Evolutionary conservation across 2,329 filamentous ascomycete species (phyloP).

Genomic region (Colletotrichum tabaci): DNA sequence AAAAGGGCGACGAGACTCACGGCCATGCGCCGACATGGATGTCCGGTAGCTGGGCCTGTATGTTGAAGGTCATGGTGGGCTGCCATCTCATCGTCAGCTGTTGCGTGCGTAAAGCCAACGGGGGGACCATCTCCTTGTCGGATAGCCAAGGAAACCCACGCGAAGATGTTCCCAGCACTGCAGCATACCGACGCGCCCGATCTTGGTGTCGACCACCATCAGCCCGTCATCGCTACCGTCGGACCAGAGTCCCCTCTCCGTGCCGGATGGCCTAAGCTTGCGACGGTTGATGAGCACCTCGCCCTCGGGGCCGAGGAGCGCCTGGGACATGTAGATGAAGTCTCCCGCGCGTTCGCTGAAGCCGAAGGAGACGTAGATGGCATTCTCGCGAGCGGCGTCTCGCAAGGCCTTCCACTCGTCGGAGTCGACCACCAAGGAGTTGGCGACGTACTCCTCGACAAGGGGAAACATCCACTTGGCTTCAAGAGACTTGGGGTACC

Average conservation of each 20-base stretch:
- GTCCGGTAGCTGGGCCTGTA: too few species aligned
- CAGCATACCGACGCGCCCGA: conserved; percentile 61
- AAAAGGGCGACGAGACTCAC: too few species aligned
- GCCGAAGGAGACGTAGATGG: conserved; percentile 7
- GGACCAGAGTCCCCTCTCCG: conserved; percentile 66
- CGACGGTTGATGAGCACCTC: conserved; percentile 57
- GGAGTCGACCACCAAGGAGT: conserved; percentile 11
- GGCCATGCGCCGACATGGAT: too few species aligned
- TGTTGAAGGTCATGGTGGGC: too few species aligned
- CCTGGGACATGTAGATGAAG: conserved; percentile 62
- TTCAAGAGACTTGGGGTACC: too few species aligned
- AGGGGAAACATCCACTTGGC: too few species aligned
- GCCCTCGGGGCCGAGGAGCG: conserved; percentile 58
- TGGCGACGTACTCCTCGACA: conserved; percentile 14
- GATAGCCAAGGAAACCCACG: too few species aligned
- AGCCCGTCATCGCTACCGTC: conserved; percentile 59
- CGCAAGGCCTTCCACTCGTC: conserved; percentile 14
- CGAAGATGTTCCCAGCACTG: conserved; percentile 61
- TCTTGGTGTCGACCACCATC: conserved; percentile 55
- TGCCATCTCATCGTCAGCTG: too few species aligned
- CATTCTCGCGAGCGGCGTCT: not conserved
- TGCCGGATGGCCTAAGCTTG: conserved; percentile 68
- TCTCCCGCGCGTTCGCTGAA: conserved; percentile 58
- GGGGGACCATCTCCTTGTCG: too few species aligned
- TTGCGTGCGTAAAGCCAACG: too few species aligned